A percentile compares a stretch with the other conserved stretches of the same genome.
Evolutionary conservation across 768 basidiomycete species (phyloP).

Genomic region (Hericium coralloides): DNA sequence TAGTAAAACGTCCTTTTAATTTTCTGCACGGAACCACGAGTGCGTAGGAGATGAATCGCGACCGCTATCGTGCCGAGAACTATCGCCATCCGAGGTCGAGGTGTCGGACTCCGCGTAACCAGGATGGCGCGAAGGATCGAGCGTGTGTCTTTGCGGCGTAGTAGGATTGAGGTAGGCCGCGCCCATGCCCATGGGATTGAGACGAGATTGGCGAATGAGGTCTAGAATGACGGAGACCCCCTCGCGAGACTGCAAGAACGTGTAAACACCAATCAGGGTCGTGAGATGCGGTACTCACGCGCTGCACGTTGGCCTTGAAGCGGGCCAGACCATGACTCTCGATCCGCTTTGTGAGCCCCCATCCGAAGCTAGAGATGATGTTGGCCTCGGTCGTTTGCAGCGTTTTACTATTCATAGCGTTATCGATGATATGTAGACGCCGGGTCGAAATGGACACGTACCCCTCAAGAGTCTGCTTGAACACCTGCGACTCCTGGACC

Average conservation of each 20-base stretch:
- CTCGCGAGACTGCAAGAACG: slow-evolving; percentile 59
- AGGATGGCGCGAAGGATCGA: background rate
- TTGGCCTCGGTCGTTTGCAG: slow-evolving; percentile 81
- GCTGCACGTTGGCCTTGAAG: slow-evolving; percentile 84
- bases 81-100: background rate
- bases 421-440: background rate
- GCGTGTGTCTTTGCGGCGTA: slow-evolving; percentile 3
- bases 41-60: no score
- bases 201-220: slow-evolving; percentile 71
- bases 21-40: background rate
- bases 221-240: slow-evolving; percentile 78
- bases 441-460: slow-evolving; percentile 19
- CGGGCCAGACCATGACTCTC: slow-evolving; percentile 78
- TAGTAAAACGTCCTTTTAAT: background rate
- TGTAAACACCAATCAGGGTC: slow-evolving; percentile 6
- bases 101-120: background rate
- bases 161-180: slow-evolving; percentile 11
- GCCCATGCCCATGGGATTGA: slow-evolving; percentile 39
- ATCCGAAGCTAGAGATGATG: slow-evolving; percentile 83
- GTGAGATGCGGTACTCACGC: slow-evolving; percentile 35
- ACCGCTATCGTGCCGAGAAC: background rate
- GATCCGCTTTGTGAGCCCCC: slow-evolving; percentile 80
- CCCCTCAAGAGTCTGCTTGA: slow-evolving; percentile 66
- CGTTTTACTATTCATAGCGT: slow-evolving; percentile 46
- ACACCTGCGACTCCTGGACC: slow-evolving; percentile 73